A percentile compares a stretch with the other conserved stretches of the same genome.
phyloP scores from a whole-genome alignment of 2,329 filamentous ascomycete genomes.

The Botrytis squamosa region DNA sequence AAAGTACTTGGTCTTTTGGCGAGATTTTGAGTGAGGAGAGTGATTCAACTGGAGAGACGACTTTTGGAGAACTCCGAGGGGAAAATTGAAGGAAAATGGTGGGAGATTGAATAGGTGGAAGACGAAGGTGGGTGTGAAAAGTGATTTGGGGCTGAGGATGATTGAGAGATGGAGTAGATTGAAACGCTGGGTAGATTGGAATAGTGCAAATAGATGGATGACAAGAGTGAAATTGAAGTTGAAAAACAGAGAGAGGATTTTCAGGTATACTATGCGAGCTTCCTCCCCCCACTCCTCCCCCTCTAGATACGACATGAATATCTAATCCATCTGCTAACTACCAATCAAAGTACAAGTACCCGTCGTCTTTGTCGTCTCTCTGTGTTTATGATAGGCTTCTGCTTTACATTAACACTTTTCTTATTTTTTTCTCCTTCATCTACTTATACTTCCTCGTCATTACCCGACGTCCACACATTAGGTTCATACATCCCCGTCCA shows the following conservation, averaged over 20 bases:
- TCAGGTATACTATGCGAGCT: background rate
- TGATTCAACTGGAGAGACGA: background rate
- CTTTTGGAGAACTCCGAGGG: slow-evolving; percentile 4
- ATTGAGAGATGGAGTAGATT: background rate
- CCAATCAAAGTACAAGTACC: background rate
- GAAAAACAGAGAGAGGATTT: background rate
- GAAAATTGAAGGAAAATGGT: background rate
- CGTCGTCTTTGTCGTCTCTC: background rate
- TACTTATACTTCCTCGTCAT: background rate
- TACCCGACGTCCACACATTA: background rate
- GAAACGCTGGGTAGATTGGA: background rate
- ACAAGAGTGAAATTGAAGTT: background rate
- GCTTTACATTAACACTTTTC: background rate
- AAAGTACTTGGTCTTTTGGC: background rate
- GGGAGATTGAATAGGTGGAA: background rate
- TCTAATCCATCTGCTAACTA: background rate
- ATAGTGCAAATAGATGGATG: background rate
- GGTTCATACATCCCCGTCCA: slow-evolving; percentile 2
- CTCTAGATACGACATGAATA: background rate
- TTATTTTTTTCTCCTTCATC: background rate
- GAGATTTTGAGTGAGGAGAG: background rate
- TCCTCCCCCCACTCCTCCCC: background rate
- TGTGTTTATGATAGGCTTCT: background rate
- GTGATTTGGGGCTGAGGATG: background rate
- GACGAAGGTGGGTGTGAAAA: background rate